A percentile compares a stretch with the other conserved stretches of the same genome.
Evolutionary conservation across 2,329 filamentous ascomycete species (phyloP).

Genomic region (Penicillium glabrum): DNA sequence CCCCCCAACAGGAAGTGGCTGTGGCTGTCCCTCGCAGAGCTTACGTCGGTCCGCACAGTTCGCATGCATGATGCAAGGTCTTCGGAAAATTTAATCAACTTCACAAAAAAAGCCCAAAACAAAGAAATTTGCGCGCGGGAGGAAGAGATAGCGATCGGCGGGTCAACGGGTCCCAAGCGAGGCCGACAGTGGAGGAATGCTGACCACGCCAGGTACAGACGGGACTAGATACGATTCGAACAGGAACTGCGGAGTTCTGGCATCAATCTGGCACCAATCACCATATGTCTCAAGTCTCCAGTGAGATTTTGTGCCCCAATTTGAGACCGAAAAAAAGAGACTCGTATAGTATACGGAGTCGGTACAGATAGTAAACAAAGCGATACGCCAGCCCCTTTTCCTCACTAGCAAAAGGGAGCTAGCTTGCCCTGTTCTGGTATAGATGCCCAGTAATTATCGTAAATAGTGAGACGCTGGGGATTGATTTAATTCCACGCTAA

Average conservation of each 20-base stretch:
- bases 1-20: neutral
- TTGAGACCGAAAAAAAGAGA: neutral
- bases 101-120: neutral
- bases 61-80: slow-evolving; percentile 14
- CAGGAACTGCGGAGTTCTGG: neutral
- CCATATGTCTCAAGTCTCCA: neutral
- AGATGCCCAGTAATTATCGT: neutral
- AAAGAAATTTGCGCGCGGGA: slow-evolving; percentile 8
- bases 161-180: slow-evolving; percentile 12
- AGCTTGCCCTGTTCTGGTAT: neutral
- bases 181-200: slow-evolving; percentile 12
- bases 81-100: slow-evolving; percentile 7
- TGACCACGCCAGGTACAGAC: slow-evolving; percentile 11
- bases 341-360: neutral
- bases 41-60: neutral
- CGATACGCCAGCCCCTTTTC: neutral
- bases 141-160: slow-evolving; percentile 23
- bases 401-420: neutral
- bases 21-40: slow-evolving; percentile 3
- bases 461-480: neutral
- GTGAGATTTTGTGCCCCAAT: neutral
- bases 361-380: neutral
- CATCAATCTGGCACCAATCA: slow-evolving; percentile 7
- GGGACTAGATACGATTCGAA: slow-evolving; percentile 2
- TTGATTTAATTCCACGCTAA: neutral